A percentile compares a stretch with the other conserved stretches of the same genome.
Conservation (phyloP, 768 basidiomycete species). For the Trametes meyenii region DNA sequence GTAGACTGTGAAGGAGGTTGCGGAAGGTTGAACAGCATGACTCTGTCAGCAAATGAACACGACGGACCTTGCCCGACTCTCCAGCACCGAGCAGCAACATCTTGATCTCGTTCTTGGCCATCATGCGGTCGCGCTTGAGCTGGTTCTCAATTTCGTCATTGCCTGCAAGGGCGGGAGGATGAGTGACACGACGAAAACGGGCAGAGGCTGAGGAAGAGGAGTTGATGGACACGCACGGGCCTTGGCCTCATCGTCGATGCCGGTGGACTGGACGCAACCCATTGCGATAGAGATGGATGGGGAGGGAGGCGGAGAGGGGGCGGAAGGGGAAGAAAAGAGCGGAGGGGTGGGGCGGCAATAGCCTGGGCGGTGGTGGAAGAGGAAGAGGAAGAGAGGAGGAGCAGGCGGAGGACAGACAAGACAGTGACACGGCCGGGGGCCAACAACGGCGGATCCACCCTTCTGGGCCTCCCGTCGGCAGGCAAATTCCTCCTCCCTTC, state of each 20-base stretch:
- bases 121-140: conserved; percentile 83
- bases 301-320: neutral
- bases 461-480: neutral
- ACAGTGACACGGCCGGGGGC: neutral
- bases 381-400: conserved; percentile 10
- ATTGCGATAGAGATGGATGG: conserved; percentile 41
- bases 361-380: conserved; percentile 19
- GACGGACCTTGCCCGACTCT: conserved; percentile 88
- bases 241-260: conserved; percentile 78
- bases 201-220: conserved; percentile 2
- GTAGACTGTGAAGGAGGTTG: conserved; percentile 58
- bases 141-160: conserved; percentile 95
- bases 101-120: conserved; percentile 94
- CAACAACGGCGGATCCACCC: conserved; percentile 6
- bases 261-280: conserved; percentile 76
- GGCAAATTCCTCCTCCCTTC: neutral
- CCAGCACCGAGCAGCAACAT: conserved; percentile 95
- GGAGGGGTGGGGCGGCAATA: conserved; percentile 15
- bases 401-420: conserved; percentile 8
- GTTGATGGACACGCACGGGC: conserved; percentile 56
- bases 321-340: conserved; percentile 12
- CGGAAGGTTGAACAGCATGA: neutral
- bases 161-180: conserved; percentile 46
- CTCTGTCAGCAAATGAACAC: neutral
- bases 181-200: neutral